A percentile compares a stretch with the other conserved stretches of the same genome.
Evolutionary conservation across 257 asterid species (phyloP).

Genomic region (Capsicum baccatum): DNA sequence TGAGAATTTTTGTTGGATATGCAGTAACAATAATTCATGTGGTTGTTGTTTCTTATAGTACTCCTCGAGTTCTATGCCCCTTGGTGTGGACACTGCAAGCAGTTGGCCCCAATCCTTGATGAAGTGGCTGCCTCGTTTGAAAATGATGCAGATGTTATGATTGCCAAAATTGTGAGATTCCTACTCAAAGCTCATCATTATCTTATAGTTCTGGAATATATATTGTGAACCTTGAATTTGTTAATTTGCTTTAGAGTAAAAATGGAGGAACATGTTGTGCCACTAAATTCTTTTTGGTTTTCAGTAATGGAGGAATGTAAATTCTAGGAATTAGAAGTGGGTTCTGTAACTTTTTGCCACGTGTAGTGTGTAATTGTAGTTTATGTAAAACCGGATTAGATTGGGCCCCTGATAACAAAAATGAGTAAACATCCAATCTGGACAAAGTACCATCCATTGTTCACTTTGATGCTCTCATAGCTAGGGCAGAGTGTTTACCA

Average conservation of each 20-base stretch:
- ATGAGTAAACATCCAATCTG: not conserved
- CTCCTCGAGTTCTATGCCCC: conserved; percentile 90
- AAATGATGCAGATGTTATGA: conserved; percentile 67
- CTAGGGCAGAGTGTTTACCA: not conserved
- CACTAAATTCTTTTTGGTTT: not conserved
- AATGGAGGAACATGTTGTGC: not conserved
- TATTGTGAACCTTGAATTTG: not conserved
- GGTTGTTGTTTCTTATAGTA: conserved; percentile 49
- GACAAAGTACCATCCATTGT: not conserved
- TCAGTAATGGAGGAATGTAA: not conserved
- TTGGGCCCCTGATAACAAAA: not conserved
- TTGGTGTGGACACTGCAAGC: conserved; percentile 96
- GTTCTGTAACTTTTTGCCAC: not conserved
- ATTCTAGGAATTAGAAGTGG: not conserved
- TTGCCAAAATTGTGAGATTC: conserved; percentile 79
- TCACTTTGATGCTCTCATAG: not conserved
- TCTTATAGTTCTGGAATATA: conserved; percentile 4
- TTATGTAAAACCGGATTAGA: not conserved
- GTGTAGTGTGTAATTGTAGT: not conserved
- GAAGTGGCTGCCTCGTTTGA: conserved; percentile 80
- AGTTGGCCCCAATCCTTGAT: conserved; percentile 89
- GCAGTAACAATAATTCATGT: conserved; percentile 23
- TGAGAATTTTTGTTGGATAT: not conserved
- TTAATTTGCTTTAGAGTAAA: conserved; percentile 7
- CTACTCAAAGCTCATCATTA: not conserved